These are phyloP conservation scores for Euphorbia celastroides DNA, from an alignment of 441 rosid species.

Conservation along the genomic window DNA sequence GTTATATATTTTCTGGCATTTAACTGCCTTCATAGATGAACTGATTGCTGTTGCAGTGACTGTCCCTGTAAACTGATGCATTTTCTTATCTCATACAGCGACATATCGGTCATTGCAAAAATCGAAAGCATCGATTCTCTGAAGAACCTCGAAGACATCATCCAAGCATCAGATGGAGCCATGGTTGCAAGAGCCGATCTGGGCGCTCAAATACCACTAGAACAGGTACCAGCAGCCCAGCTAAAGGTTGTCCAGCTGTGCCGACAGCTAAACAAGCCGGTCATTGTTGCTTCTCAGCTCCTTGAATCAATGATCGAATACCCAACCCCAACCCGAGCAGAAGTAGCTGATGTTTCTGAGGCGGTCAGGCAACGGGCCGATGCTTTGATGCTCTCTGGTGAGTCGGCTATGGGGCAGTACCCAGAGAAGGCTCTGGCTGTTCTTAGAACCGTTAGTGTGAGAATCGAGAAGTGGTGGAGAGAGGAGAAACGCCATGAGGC, in stretches of 20 bases:
- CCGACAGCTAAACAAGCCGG: conserved; percentile 87
- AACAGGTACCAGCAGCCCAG: conserved; percentile 97
- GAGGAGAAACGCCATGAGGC: conserved; percentile 82
- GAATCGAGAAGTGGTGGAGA: conserved; percentile 99
- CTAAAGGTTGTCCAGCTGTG: conserved; percentile 77
- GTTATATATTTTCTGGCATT: neutral
- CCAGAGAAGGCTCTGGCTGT: conserved; percentile 90
- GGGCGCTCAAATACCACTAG: conserved; percentile 99
- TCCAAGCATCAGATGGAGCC: conserved; percentile 96
- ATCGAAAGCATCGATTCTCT: conserved; percentile 95
- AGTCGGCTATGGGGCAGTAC: conserved; percentile 98
- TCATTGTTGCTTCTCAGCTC: conserved; percentile 90
- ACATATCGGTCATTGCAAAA: conserved; percentile 85
- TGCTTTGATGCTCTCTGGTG: conserved; percentile 98
- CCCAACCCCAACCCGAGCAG: conserved; percentile 99
- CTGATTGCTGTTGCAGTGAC: neutral
- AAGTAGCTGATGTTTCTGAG: conserved; percentile 98
- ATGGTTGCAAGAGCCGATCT: conserved; percentile 99
- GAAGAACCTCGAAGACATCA: conserved; percentile 83
- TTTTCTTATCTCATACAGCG: conserved; percentile 42
- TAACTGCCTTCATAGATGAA: conserved; percentile 1
- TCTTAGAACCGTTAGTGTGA: conserved; percentile 79
- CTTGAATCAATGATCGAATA: conserved; percentile 98
- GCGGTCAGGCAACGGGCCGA: conserved; percentile 96
- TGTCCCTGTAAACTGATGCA: conserved; percentile 1